These are phyloP conservation scores for Termitomyces bulborhizus DNA, from an alignment of 768 basidiomycete species.

Conservation along the genomic window DNA sequence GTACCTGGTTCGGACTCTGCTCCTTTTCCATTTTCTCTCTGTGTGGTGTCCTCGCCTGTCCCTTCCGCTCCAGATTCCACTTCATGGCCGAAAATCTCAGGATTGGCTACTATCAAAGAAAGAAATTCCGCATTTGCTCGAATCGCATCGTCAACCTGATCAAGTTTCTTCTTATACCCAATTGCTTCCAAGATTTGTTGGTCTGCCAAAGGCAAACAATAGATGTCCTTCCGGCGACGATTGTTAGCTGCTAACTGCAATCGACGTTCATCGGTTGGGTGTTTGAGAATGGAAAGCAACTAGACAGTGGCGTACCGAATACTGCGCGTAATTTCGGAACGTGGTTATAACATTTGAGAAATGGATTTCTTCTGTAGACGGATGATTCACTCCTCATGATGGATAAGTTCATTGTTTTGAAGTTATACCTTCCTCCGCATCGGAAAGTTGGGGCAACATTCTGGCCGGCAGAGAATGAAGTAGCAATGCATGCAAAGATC, in stretches of 20 bases:
- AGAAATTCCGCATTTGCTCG: conserved; percentile 76
- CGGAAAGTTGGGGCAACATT: conserved; percentile 21
- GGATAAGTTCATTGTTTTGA: neutral
- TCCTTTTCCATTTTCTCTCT: conserved; percentile 4
- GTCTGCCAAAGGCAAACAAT: conserved; percentile 61
- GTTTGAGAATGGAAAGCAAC: neutral
- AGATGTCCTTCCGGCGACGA: conserved; percentile 71
- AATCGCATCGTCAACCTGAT: conserved; percentile 77
- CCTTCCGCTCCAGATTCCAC: conserved; percentile 24
- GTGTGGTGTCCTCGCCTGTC: conserved; percentile 8
- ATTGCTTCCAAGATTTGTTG: conserved; percentile 59
- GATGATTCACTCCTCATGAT: neutral
- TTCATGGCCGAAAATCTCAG: conserved; percentile 73
- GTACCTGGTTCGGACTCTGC: conserved; percentile 3
- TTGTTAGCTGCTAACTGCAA: conserved; percentile 46
- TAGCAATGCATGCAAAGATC: too few relatives aligned
- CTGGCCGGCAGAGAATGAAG: neutral
- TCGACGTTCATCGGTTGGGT: conserved; percentile 7
- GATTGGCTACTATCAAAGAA: conserved; percentile 64
- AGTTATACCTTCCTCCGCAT: conserved; percentile 29
- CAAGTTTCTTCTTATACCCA: conserved; percentile 76
- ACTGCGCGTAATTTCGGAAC: conserved; percentile 69
- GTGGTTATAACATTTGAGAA: conserved; percentile 72
- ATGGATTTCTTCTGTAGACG: conserved; percentile 53
- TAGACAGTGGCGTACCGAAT: conserved; percentile 46